phyloP scores from a whole-genome alignment of 2,329 filamentous ascomycete genomes.

The Diplodia corticola region DNA sequence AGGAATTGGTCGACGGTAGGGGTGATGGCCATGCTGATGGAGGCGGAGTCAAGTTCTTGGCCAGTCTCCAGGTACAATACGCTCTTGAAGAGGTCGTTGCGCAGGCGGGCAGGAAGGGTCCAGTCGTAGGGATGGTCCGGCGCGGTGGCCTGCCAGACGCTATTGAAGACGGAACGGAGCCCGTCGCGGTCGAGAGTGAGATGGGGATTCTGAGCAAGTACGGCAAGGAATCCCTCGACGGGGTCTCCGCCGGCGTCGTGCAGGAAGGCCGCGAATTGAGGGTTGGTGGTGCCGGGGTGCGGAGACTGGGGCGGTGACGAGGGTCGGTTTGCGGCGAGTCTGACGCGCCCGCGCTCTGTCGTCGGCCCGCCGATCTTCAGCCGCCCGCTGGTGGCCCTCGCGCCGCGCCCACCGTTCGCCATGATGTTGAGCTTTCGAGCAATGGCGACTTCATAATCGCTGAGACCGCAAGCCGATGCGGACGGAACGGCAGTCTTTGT shows the following conservation, averaged over 20 bases:
- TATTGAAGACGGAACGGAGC: slow-evolving; percentile 1
- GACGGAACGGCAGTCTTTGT: background rate
- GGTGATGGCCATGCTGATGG: slow-evolving; percentile 46
- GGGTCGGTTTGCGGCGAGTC: background rate
- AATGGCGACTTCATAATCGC: background rate
- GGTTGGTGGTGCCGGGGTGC: background rate
- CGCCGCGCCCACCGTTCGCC: background rate
- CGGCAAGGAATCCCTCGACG: background rate
- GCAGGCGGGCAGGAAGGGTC: slow-evolving; percentile 1
- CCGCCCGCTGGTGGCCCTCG: background rate
- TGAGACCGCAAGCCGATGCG: background rate
- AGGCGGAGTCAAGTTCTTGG: background rate
- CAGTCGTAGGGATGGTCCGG: slow-evolving; percentile 12
- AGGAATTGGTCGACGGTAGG: slow-evolving; percentile 70
- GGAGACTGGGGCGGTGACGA: background rate
- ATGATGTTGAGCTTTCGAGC: background rate
- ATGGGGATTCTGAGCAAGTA: background rate
- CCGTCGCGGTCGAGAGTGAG: background rate
- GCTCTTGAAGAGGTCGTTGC: background rate
- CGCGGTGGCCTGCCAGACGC: background rate
- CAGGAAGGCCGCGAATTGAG: background rate
- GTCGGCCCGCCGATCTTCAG: background rate
- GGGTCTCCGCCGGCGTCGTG: slow-evolving; percentile 8
- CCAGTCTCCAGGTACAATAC: background rate
- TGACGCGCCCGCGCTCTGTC: background rate